phyloP scores from a whole-genome alignment of 305 asterid species.

The Fraxinus angustifolia region DNA sequence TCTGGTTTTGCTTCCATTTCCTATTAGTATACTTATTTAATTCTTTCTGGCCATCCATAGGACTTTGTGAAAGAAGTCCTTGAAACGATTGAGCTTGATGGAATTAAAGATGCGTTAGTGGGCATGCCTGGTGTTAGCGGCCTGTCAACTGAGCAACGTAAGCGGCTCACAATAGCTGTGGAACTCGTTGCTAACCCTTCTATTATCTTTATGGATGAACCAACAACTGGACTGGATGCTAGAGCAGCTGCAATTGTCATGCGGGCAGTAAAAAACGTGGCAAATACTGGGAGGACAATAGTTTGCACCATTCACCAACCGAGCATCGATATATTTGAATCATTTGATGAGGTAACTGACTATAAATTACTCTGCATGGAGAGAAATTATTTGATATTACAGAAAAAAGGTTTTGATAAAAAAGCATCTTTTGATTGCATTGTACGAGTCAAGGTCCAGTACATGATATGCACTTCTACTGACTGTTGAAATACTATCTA shows the following conservation, averaged over 20 bases:
- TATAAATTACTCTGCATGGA: not conserved
- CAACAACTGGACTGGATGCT: slow-evolving; percentile 80
- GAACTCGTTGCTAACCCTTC: slow-evolving; percentile 82
- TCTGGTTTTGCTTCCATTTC: not conserved
- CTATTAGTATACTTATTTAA: not conserved
- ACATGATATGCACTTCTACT: not conserved
- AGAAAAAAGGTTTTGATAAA: not conserved
- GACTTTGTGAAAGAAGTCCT: slow-evolving; percentile 75
- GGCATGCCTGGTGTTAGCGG: slow-evolving; percentile 71
- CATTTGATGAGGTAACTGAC: slow-evolving; percentile 69
- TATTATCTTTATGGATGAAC: slow-evolving; percentile 76
- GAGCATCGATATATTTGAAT: slow-evolving; percentile 74
- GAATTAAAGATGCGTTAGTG: slow-evolving; percentile 58
- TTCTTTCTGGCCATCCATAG: slow-evolving; percentile 26
- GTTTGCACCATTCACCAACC: slow-evolving; percentile 90
- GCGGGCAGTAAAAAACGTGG: slow-evolving; percentile 79
- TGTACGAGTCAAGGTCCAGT: not conserved
- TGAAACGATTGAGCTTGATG: slow-evolving; percentile 69
- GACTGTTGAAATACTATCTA: not conserved
- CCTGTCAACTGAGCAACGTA: slow-evolving; percentile 75
- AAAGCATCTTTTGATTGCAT: not conserved
- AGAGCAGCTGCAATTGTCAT: slow-evolving; percentile 84
- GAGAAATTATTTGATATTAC: not conserved
- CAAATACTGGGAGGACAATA: slow-evolving; percentile 75
- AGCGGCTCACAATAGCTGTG: slow-evolving; percentile 78